These are phyloP conservation scores for Akanthomyces uredinophilus DNA, from an alignment of 2,329 filamentous ascomycete species.

Conservation along the genomic window DNA sequence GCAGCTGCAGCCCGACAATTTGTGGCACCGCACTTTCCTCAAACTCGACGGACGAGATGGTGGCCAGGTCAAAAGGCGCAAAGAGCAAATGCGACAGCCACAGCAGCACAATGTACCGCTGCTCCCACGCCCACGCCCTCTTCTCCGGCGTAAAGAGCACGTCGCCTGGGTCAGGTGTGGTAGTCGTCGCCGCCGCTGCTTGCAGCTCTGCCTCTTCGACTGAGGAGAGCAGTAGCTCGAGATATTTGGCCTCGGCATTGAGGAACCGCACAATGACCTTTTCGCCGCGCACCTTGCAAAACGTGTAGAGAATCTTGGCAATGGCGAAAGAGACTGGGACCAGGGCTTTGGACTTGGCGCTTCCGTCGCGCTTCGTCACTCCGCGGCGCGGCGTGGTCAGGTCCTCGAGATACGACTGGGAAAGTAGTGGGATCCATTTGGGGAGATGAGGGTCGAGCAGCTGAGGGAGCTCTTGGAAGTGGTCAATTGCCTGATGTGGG, in stretches of 20 bases:
- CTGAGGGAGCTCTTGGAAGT: constrained; percentile 93
- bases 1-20: constrained; percentile 49
- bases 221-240: constrained; percentile 72
- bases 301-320: constrained; percentile 74
- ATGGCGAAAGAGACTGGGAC: constrained; percentile 64
- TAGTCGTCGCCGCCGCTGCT: constrained; percentile 15
- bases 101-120: constrained; percentile 78
- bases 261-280: constrained; percentile 90
- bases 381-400: constrained; percentile 39
- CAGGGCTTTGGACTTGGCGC: constrained; percentile 36
- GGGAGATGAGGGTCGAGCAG: constrained; percentile 81
- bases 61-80: constrained; percentile 84
- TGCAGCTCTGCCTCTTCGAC: constrained; percentile 56
- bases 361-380: constrained; percentile 18
- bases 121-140: constrained; percentile 67
- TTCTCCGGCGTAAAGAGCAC: constrained; percentile 14
- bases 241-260: constrained; percentile 79
- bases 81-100: constrained; percentile 82
- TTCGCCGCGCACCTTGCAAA: constrained; percentile 91
- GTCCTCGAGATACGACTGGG: constrained; percentile 69
- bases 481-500: constrained; percentile 62
- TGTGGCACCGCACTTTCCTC: constrained; percentile 39
- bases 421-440: constrained; percentile 66
- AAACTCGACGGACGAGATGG: constrained; percentile 64
- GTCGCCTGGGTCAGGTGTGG: constrained; percentile 9